phyloP scores from a whole-genome alignment of 75 land plant genomes.

The Azolla pinnata region DNA sequence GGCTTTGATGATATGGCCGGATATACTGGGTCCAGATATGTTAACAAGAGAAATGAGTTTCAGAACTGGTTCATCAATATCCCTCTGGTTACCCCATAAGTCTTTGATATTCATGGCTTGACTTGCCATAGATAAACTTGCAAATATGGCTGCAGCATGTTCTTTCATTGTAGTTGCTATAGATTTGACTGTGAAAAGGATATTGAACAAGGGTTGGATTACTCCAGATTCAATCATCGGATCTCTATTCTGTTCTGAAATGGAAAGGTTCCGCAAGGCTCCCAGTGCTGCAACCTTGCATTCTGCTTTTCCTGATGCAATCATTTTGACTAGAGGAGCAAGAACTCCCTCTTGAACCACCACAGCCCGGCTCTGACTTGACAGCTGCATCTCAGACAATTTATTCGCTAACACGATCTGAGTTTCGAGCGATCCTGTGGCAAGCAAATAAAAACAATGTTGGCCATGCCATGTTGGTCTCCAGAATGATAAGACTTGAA shows the following conservation, averaged over 20 bases:
- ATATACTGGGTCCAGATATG: conserved; percentile 42
- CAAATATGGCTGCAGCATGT: conserved; percentile 52
- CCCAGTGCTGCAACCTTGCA: conserved; percentile 44
- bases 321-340: conserved; percentile 43
- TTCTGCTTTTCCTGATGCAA: conserved; percentile 43
- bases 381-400: conserved; percentile 44
- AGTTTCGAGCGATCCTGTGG: conserved; percentile 40
- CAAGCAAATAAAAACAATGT: not conserved
- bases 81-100: conserved; percentile 29
- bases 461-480: not conserved
- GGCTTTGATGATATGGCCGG: conserved; percentile 40
- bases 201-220: conserved; percentile 36
- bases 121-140: conserved; percentile 27
- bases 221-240: conserved; percentile 30
- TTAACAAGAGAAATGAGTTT: conserved; percentile 55
- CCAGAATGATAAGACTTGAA: not conserved
- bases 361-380: conserved; percentile 41
- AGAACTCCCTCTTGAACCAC: conserved; percentile 49
- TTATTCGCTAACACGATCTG: conserved; percentile 63
- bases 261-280: conserved; percentile 46
- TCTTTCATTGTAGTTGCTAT: conserved; percentile 42
- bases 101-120: conserved; percentile 4
- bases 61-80: conserved; percentile 28
- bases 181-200: conserved; percentile 56
- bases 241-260: conserved; percentile 21